Evolutionary conservation across 495 filamentous ascomycete genomes (phyloP).

Genomic region (Penicillium pulvis): DNA sequence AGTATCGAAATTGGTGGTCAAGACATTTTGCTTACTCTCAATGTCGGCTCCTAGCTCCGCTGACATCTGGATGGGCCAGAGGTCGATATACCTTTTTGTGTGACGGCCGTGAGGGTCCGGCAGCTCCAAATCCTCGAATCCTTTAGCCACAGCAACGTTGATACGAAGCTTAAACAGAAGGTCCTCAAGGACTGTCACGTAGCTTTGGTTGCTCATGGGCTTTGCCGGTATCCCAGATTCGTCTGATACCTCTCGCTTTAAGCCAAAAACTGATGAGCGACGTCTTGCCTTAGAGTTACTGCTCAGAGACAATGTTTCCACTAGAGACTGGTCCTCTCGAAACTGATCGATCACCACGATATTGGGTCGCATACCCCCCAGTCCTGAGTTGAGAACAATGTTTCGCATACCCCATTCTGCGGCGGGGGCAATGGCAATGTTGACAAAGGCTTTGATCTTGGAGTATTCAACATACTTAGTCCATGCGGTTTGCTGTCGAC

Average conservation of each 20-base stretch:
- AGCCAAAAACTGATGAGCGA: conserved; percentile 18
- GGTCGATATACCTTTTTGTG: conserved; percentile 78
- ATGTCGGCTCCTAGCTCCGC: conserved; percentile 71
- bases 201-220: conserved; percentile 65
- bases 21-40: conserved; percentile 62
- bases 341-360: conserved; percentile 81
- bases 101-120: conserved; percentile 58
- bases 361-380: conserved; percentile 91
- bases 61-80: conserved; percentile 87
- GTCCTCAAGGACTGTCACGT: conserved; percentile 84
- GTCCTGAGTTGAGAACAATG: conserved; percentile 74
- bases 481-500: conserved; percentile 79
- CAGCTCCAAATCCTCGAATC: conserved; percentile 75
- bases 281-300: conserved; percentile 30
- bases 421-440: conserved; percentile 77
- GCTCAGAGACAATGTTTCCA: conserved; percentile 40
- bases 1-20: conserved; percentile 91
- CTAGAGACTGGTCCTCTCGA: conserved; percentile 55
- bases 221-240: conserved; percentile 58
- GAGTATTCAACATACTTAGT: conserved; percentile 83
- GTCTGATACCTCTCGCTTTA: conserved; percentile 14
- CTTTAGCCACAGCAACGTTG: conserved; percentile 84
- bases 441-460: conserved; percentile 88
- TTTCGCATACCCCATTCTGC: conserved; percentile 88
- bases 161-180: conserved; percentile 74